Evolutionary conservation across 2,329 filamentous ascomycete species (phyloP).

Genomic region (Ophiobolus disseminans): DNA sequence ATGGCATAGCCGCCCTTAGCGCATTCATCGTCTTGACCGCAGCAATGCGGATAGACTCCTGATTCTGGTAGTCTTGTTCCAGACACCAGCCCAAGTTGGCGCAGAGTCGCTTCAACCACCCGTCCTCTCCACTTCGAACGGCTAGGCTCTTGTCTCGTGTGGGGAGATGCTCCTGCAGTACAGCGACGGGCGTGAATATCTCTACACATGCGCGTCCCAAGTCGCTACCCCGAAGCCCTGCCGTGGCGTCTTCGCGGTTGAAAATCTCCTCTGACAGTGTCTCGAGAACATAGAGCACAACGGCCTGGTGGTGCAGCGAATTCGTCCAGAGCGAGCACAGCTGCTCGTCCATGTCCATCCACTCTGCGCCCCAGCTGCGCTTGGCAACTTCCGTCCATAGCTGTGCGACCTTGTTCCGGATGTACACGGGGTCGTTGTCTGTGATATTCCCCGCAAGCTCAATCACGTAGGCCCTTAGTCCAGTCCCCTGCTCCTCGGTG

Average conservation of each 20-base stretch:
- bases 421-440: slow-evolving; percentile 76
- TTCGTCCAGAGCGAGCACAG: slow-evolving; percentile 80
- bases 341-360: slow-evolving; percentile 91
- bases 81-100: slow-evolving; percentile 77
- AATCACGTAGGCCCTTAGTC: slow-evolving; percentile 78
- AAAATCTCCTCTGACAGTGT: slow-evolving; percentile 94
- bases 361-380: slow-evolving; percentile 88
- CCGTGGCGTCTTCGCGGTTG: slow-evolving; percentile 85
- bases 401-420: slow-evolving; percentile 92
- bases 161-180: slow-evolving; percentile 78
- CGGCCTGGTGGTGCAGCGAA: slow-evolving; percentile 73
- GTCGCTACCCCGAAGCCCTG: slow-evolving; percentile 80
- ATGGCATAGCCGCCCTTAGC: slow-evolving; percentile 79
- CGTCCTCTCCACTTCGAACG: slow-evolving; percentile 79
- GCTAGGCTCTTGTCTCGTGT: slow-evolving; percentile 72
- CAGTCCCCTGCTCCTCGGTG: slow-evolving; percentile 68
- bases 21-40: slow-evolving; percentile 79
- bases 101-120: slow-evolving; percentile 83
- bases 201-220: slow-evolving; percentile 91
- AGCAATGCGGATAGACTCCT: slow-evolving; percentile 71
- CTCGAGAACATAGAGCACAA: slow-evolving; percentile 88
- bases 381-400: slow-evolving; percentile 96
- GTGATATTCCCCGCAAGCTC: slow-evolving; percentile 76
- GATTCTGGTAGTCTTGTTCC: slow-evolving; percentile 67
- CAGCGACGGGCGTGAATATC: slow-evolving; percentile 81